phyloP scores from a whole-genome alignment of 768 basidiomycete species.

The Coprinopsis marcescibilis region DNA sequence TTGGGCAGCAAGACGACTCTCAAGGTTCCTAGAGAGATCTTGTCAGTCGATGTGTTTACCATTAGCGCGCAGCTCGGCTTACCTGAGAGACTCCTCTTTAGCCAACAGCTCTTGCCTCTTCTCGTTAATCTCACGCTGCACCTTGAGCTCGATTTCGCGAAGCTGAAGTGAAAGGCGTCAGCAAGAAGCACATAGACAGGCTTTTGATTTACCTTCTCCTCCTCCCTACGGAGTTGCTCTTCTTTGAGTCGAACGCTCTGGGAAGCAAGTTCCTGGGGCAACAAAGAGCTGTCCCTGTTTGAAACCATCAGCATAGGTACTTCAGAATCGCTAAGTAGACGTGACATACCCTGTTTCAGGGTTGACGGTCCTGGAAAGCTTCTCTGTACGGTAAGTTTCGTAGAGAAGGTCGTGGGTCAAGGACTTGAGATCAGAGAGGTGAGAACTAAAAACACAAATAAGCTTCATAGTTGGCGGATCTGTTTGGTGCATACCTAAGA shows the following conservation, averaged over 20 bases:
- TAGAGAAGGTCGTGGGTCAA: conserved; percentile 92
- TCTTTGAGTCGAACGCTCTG: conserved; percentile 98
- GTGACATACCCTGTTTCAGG: conserved; percentile 61
- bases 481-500: conserved; percentile 58
- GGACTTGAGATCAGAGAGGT: conserved; percentile 91
- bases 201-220: conserved; percentile 68
- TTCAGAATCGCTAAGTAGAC: conserved; percentile 8
- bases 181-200: conserved; percentile 5
- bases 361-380: conserved; percentile 86
- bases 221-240: conserved; percentile 94
- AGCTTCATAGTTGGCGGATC: not conserved
- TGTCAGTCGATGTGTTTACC: not conserved
- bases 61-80: conserved; percentile 15
- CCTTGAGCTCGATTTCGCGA: conserved; percentile 96
- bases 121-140: conserved; percentile 96
- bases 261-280: conserved; percentile 94
- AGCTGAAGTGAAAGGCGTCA: conserved; percentile 40
- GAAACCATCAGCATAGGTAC: conserved; percentile 19
- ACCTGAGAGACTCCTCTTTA: conserved; percentile 93
- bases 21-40: conserved; percentile 58
- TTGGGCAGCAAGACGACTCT: conserved; percentile 87
- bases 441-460: conserved; percentile 53
- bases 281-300: conserved; percentile 76
- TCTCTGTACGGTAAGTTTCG: conserved; percentile 97
- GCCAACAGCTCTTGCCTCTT: conserved; percentile 95